These are phyloP conservation scores for Rutstroemia sp. DNA, from an alignment of 2,329 filamentous ascomycete species.

Conservation along the genomic window DNA sequence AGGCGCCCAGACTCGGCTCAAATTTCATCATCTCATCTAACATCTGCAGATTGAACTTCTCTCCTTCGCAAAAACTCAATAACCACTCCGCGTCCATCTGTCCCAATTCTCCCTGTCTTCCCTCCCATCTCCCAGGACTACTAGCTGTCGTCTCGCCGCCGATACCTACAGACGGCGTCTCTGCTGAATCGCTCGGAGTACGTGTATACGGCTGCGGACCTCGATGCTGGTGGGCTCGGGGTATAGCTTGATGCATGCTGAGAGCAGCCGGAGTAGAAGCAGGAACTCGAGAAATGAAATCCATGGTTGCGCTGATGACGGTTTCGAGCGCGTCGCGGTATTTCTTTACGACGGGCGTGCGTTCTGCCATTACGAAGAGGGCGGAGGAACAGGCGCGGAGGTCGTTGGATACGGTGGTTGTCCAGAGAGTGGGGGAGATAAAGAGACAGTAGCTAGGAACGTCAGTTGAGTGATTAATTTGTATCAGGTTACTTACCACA, in stretches of 20 bases:
- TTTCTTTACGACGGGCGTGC: slow-evolving; percentile 36
- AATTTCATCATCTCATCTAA: slow-evolving; percentile 23
- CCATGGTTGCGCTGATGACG: slow-evolving; percentile 36
- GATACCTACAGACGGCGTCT: not conserved
- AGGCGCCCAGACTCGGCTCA: slow-evolving; percentile 19
- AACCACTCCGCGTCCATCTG: slow-evolving; percentile 24
- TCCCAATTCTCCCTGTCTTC: slow-evolving; percentile 20
- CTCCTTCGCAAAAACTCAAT: slow-evolving; percentile 20
- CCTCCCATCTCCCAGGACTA: slow-evolving; percentile 18
- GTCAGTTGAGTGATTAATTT: not conserved
- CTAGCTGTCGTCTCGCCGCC: slow-evolving; percentile 3
- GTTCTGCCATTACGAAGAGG: slow-evolving; percentile 39
- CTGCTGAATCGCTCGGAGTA: not conserved
- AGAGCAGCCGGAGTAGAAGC: not conserved
- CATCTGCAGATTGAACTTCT: slow-evolving; percentile 19
- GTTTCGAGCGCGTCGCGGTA: slow-evolving; percentile 37
- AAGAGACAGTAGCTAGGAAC: slow-evolving; percentile 21
- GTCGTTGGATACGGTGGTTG: slow-evolving; percentile 23
- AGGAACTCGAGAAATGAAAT: slow-evolving; percentile 22
- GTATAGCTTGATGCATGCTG: too few relatives aligned
- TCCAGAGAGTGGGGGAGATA: slow-evolving; percentile 22
- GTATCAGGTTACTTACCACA: slow-evolving; percentile 18
- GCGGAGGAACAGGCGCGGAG: slow-evolving; percentile 36
- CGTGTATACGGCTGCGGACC: too few relatives aligned
- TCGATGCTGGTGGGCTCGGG: too few relatives aligned